These are phyloP conservation scores for Blastobotrys peoriensis DNA, from an alignment of 805 yeast species.

Conservation along the genomic window DNA sequence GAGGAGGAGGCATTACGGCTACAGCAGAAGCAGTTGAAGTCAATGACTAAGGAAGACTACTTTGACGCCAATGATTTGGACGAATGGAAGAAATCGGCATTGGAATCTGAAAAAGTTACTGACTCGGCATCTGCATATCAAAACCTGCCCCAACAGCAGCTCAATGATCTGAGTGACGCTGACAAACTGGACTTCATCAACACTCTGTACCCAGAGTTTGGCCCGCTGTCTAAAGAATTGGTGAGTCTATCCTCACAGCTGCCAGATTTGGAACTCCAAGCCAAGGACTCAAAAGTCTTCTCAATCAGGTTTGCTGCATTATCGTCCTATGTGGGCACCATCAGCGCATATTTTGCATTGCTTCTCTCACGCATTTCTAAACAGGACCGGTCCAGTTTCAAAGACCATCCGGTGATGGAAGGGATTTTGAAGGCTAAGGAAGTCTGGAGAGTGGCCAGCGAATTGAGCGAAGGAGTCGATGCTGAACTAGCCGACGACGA, in stretches of 20 bases:
- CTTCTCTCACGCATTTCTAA: slow-evolving; percentile 50
- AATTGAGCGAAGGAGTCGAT: slow-evolving; percentile 34
- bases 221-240: slow-evolving; percentile 66
- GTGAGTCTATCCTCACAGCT: slow-evolving; percentile 33
- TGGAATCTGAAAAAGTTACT: slow-evolving; percentile 34
- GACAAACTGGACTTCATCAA: slow-evolving; percentile 51
- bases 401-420: slow-evolving; percentile 88
- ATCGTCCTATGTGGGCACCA: slow-evolving; percentile 70
- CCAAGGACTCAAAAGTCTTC: slow-evolving; percentile 11
- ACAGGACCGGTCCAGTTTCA: slow-evolving; percentile 56
- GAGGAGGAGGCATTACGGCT: slow-evolving; percentile 84
- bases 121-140: slow-evolving; percentile 26
- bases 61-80: slow-evolving; percentile 72
- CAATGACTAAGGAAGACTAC: slow-evolving; percentile 57
- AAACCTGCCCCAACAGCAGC: slow-evolving; percentile 38
- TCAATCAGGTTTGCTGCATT: slow-evolving; percentile 61
- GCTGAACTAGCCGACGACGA: slow-evolving; percentile 23
- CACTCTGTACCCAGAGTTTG: slow-evolving; percentile 73
- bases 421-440: slow-evolving; percentile 75
- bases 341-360: slow-evolving; percentile 72
- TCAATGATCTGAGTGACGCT: slow-evolving; percentile 44
- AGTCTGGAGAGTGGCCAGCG: slow-evolving; percentile 79
- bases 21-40: slow-evolving; percentile 73
- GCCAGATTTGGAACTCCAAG: slow-evolving; percentile 16
- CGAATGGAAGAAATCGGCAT: slow-evolving; percentile 67